These are phyloP conservation scores for Malus domestica DNA, from an alignment of 306 rosid genomes.

Conservation along the genomic window ASM211411v1 NC_041791.1:36227001-36227500, in stretches of 20 bases:
- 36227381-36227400: no score
- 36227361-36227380: not conserved
- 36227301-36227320: no score
- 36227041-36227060: no score
- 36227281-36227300: no score
- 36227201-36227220: constrained; percentile 23
- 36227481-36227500: constrained; percentile 40
- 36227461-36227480: constrained; percentile 21
- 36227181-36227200: constrained; percentile 42
- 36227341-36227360: not conserved
- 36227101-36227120: not conserved
- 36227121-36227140: constrained; percentile 4
- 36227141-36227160: constrained; percentile 55
- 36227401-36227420: constrained; percentile 21
- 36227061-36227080: not conserved
- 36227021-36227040: no score
- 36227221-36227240: no score
- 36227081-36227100: not conserved
- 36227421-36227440: not conserved
- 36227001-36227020: no score
- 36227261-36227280: no score
- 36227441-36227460: constrained; percentile 6
- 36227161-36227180: constrained; percentile 69
- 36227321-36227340: no score
- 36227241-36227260: no score